A percentile compares a stretch with the other conserved stretches of the same genome.
These are phyloP conservation scores for Choanephora cucurbitarum DNA, from an alignment of 371 early-diverging fungal species.

Conservation along the genomic window DNA sequence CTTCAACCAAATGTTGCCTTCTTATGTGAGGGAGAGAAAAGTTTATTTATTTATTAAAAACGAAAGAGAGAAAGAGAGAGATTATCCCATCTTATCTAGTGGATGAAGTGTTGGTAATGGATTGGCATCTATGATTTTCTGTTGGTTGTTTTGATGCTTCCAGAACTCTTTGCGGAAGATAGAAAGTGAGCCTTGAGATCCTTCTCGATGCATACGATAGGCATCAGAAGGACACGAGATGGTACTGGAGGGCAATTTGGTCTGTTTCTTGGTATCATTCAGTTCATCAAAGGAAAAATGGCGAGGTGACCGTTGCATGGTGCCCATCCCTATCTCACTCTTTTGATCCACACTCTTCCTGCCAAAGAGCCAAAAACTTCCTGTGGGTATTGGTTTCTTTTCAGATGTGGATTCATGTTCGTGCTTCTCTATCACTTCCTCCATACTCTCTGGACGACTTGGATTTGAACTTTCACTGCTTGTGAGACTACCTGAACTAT, in stretches of 20 bases:
- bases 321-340: neutral
- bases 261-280: conserved; percentile 11
- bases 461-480: conserved; percentile 40
- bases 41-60: neutral
- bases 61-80: too few species aligned
- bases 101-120: conserved; percentile 2
- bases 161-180: conserved; percentile 47
- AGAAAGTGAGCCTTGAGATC: conserved; percentile 26
- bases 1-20: neutral
- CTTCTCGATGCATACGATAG: conserved; percentile 24
- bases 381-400: conserved; percentile 7
- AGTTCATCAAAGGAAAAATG: conserved; percentile 47
- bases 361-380: conserved; percentile 45
- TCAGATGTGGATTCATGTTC: conserved; percentile 10
- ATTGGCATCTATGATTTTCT: neutral
- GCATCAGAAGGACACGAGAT: neutral
- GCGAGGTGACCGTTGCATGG: conserved; percentile 29
- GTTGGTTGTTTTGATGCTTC: conserved; percentile 13
- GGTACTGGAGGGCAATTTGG: conserved; percentile 1
- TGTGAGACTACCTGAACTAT: conserved; percentile 41
- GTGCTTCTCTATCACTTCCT: conserved; percentile 23
- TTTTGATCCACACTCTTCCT: conserved; percentile 41
- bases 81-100: neutral
- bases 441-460: conserved; percentile 49
- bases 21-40: neutral